Percentiles rank a stretch among this genome's conserved stretches.
phyloP scores from a whole-genome alignment of 768 basidiomycete species.

The Agaricus blazei region DNA sequence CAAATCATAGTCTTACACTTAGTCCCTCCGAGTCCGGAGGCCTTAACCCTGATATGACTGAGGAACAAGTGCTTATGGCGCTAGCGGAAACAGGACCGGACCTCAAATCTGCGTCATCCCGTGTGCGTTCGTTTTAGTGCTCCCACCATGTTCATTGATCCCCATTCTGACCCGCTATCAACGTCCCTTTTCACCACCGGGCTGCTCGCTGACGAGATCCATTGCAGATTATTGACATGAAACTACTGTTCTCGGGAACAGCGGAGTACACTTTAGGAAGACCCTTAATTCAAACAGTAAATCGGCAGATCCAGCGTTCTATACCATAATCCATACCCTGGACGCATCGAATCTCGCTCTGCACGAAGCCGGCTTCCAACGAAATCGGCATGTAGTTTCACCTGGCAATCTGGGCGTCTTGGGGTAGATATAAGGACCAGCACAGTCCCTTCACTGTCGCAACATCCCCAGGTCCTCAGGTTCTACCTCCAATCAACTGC shows the following conservation, averaged over 20 bases:
- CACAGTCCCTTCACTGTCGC: neutral
- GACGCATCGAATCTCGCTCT: slow-evolving; percentile 4
- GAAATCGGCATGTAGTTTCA: slow-evolving; percentile 2
- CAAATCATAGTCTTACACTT: neutral
- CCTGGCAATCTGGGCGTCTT: neutral
- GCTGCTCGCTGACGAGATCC: slow-evolving; percentile 1
- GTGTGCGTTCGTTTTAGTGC: neutral
- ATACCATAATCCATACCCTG: neutral
- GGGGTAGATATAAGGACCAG: slow-evolving; percentile 5
- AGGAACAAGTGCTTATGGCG: neutral
- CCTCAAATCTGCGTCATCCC: neutral
- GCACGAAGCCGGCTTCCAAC: slow-evolving; percentile 7
- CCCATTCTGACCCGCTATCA: slow-evolving; percentile 9
- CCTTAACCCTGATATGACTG: neutral
- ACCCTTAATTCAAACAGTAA: slow-evolving; percentile 2
- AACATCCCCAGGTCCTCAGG: slow-evolving; percentile 11
- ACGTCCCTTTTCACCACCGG: neutral
- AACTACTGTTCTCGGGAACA: neutral
- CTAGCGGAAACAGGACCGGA: neutral
- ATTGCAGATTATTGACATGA: neutral
- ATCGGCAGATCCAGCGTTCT: slow-evolving; percentile 6
- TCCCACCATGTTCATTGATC: neutral
- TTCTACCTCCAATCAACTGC: slow-evolving; percentile 9
- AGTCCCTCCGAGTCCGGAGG: slow-evolving; percentile 3
- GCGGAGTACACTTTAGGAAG: neutral